These are phyloP conservation scores for Eucalyptus polybractea DNA, from an alignment of 345 rosid species.

Conservation along the genomic window DNA sequence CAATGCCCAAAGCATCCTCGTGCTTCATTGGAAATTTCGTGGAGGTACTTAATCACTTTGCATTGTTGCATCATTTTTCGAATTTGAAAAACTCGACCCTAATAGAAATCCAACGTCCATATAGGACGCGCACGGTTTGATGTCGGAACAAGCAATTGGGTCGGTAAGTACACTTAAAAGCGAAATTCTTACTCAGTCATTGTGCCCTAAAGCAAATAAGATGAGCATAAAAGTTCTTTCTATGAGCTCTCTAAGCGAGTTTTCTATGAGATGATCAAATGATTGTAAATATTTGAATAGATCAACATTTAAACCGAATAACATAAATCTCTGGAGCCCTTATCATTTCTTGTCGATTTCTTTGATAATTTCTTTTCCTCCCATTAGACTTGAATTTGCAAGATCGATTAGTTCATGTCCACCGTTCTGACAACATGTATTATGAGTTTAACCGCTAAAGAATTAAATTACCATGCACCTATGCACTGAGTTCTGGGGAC, in stretches of 20 bases:
- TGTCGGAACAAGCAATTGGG: not conserved
- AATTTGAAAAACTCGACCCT: not conserved
- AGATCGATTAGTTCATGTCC: not conserved
- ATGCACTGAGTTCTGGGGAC: not conserved
- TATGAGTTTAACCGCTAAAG: not conserved
- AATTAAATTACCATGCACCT: not conserved
- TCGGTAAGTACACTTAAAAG: not conserved
- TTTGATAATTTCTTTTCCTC: not conserved
- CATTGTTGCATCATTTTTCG: not conserved
- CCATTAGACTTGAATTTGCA: not conserved
- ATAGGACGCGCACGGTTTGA: not conserved
- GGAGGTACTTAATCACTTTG: not conserved
- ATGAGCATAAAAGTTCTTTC: not conserved
- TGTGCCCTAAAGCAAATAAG: accelerated
- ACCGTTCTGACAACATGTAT: not conserved
- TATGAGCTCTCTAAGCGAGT: not conserved
- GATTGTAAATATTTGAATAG: not conserved
- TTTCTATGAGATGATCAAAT: not conserved
- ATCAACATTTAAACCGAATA: not conserved
- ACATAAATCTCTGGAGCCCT: accelerated
- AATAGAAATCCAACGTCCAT: not conserved
- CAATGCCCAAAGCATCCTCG: not conserved
- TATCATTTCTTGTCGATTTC: not conserved
- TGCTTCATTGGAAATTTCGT: not conserved
- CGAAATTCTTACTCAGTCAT: not conserved